phyloP scores from a whole-genome alignment of 495 filamentous ascomycete species.

The Hypoxylon crocopeplum region DNA sequence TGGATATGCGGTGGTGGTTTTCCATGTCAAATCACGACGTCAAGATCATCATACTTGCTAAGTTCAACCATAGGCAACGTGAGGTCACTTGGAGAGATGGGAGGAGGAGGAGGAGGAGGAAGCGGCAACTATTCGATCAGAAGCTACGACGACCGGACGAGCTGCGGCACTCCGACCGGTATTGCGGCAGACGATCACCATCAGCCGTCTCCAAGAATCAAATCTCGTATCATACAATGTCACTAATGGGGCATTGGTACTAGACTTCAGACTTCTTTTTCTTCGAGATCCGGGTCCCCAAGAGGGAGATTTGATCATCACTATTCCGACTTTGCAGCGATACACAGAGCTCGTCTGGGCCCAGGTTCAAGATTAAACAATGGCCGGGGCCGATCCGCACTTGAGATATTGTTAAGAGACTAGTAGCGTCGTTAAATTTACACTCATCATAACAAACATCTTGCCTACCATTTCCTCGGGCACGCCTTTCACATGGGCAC shows the following conservation, averaged over 20 bases:
- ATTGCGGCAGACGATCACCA: conserved; percentile 13
- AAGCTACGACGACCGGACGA: too few species aligned
- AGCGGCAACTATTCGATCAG: too few species aligned
- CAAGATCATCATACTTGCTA: conserved; percentile 40
- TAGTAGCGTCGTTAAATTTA: too few species aligned
- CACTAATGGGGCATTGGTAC: conserved; percentile 31
- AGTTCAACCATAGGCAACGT: conserved; percentile 12
- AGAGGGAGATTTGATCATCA: conserved; percentile 20
- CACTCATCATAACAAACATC: too few species aligned
- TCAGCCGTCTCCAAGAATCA: conserved; percentile 17
- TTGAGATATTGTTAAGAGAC: too few species aligned
- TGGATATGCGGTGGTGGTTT: too few species aligned
- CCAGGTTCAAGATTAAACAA: too few species aligned
- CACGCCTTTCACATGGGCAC: too few species aligned
- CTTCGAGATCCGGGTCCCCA: conserved; percentile 25
- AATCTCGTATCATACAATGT: conserved; percentile 25
- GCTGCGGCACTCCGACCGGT: background rate
- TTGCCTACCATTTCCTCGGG: too few species aligned
- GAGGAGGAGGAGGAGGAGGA: too few species aligned
- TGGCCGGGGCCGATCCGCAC: too few species aligned
- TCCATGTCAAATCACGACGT: conserved; percentile 38
- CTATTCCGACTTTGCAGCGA: conserved; percentile 20
- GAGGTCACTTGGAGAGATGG: conserved; percentile 38
- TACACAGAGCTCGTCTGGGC: background rate
- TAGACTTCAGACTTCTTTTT: conserved; percentile 29